Percentiles rank a stretch among this genome's conserved stretches.
Conservation (phyloP, 2,329 filamentous ascomycete genomes). For the Pseudodiploospora longispora region DNA sequence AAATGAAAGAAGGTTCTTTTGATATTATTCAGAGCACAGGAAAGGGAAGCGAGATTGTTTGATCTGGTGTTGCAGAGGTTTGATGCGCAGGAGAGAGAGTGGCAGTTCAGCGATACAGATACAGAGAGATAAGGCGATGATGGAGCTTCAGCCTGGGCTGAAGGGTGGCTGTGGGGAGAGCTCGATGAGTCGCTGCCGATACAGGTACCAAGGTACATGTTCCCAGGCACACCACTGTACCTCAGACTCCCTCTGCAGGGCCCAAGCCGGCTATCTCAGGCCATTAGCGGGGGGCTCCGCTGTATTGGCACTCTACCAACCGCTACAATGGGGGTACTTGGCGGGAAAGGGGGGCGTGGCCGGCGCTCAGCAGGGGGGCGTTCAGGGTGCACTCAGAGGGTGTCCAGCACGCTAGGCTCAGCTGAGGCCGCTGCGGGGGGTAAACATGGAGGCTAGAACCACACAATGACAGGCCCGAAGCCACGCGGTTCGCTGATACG, state of each 20-base stretch:
- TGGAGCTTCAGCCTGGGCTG: background rate
- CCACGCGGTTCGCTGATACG: too few relatives aligned
- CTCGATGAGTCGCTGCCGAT: slow-evolving; percentile 6
- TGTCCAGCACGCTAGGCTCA: slow-evolving; percentile 5
- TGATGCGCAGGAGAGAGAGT: background rate
- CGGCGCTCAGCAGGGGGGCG: too few relatives aligned
- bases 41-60: slow-evolving; percentile 3
- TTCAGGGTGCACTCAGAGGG: too few relatives aligned
- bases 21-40: slow-evolving; percentile 7
- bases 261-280: too few relatives aligned
- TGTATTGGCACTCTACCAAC: too few relatives aligned
- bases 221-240: too few relatives aligned
- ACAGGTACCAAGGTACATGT: too few relatives aligned
- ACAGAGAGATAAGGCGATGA: slow-evolving; percentile 3
- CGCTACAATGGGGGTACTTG: background rate
- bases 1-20: background rate
- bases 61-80: slow-evolving; percentile 5
- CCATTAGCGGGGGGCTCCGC: too few relatives aligned
- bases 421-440: background rate
- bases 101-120: slow-evolving; percentile 1
- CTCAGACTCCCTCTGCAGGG: too few relatives aligned
- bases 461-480: too few relatives aligned
- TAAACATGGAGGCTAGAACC: background rate
- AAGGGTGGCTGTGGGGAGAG: slow-evolving; percentile 1
- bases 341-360: background rate